phyloP scores from a whole-genome alignment of 1,284 basidiomycete species.

The Sanghuangporus baumii region DNA sequence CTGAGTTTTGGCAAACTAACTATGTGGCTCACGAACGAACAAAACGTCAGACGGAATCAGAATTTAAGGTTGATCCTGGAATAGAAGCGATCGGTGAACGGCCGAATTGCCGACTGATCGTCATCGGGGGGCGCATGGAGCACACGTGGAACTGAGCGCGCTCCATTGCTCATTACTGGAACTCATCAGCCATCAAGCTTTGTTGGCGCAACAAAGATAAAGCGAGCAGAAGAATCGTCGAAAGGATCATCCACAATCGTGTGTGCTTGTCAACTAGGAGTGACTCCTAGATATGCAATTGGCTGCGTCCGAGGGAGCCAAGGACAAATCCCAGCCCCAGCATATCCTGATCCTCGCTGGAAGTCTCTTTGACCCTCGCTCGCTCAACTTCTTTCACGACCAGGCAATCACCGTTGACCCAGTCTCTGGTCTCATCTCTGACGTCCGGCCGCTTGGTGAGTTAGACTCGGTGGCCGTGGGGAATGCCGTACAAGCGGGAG shows the following conservation, averaged over 20 bases:
- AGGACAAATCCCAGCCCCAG: background rate
- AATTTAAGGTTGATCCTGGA: background rate
- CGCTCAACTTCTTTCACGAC: conserved; percentile 29
- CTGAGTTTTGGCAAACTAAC: background rate
- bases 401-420: conserved; percentile 37
- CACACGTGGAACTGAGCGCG: background rate
- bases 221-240: background rate
- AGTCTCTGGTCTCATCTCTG: conserved; percentile 32
- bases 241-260: background rate
- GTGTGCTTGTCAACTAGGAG: background rate
- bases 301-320: background rate
- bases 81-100: background rate
- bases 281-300: background rate
- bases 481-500: conserved; percentile 8
- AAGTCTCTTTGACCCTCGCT: conserved; percentile 37
- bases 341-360: conserved; percentile 33
- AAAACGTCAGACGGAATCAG: background rate
- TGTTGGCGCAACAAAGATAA: background rate
- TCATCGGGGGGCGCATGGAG: background rate
- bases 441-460: conserved; percentile 22
- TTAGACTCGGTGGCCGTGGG: conserved; percentile 4
- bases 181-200: background rate
- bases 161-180: background rate
- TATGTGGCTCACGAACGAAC: background rate
- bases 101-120: background rate